Conservation (phyloP, 2,329 filamentous ascomycete species). For the Phaeosphaeriaceae sp. region DNA sequence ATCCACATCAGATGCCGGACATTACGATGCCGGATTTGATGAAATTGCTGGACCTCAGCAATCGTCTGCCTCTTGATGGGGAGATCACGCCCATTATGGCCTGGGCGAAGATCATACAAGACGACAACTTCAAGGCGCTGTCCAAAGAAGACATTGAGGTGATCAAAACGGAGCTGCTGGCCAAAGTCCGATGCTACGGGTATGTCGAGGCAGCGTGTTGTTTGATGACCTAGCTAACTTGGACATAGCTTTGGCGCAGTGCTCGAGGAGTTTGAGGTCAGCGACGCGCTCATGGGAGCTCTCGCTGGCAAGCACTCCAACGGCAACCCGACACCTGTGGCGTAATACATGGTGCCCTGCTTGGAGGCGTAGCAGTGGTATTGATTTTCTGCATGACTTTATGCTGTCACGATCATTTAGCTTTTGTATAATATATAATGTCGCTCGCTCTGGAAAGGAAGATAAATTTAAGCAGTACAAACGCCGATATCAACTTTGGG, state of each 20-base stretch:
- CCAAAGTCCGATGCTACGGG: conserved; percentile 93
- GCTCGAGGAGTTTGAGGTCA: conserved; percentile 75
- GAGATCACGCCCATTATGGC: conserved; percentile 97
- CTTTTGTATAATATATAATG: conserved; percentile 31
- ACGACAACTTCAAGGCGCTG: conserved; percentile 67
- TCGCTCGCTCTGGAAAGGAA: conserved; percentile 18
- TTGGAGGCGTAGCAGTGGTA: conserved; percentile 1
- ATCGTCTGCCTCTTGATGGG: conserved; percentile 80
- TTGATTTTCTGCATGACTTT: conserved; percentile 5
- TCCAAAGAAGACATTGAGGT: conserved; percentile 71
- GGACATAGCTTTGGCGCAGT: conserved; percentile 69
- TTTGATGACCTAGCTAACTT: conserved; percentile 10
- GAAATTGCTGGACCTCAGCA: conserved; percentile 84
- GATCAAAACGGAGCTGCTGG: conserved; percentile 75
- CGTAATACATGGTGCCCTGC: conserved; percentile 11
- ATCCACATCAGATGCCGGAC: conserved; percentile 79
- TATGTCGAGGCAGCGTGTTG: conserved; percentile 56
- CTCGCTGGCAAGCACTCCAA: conserved; percentile 63
- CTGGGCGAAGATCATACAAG: conserved; percentile 78
- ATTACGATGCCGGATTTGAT: conserved; percentile 74
- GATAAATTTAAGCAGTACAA: conserved; percentile 4
- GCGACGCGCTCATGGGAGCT: conserved; percentile 77
- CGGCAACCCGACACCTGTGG: conserved; percentile 15
- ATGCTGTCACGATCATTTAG: conserved; percentile 5
- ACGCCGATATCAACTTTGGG: background rate